Percentiles rank a stretch among this genome's conserved stretches.
Conservation (phyloP, 2,329 filamentous ascomycete species). For the Hypoxylon sp. region DNA sequence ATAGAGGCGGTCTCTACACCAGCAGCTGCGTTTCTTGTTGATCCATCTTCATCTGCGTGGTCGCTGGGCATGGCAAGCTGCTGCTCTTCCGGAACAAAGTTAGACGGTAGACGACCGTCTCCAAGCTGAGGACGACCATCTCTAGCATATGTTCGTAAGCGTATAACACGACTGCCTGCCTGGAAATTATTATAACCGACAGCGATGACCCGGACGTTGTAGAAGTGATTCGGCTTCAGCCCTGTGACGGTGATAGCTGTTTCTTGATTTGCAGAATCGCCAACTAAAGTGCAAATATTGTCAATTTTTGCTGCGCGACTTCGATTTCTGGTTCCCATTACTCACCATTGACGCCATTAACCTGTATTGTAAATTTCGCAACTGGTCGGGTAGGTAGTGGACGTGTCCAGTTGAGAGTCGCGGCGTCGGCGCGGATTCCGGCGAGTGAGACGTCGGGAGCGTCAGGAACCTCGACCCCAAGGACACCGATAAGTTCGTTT, state of each 20-base stretch:
- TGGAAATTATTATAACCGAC: constrained; percentile 94
- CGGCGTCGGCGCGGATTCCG: constrained; percentile 87
- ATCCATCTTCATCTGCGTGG: constrained; percentile 65
- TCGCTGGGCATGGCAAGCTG: constrained; percentile 59
- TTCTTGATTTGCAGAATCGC: constrained; percentile 84
- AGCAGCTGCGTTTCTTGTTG: constrained; percentile 65
- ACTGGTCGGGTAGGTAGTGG: constrained; percentile 76
- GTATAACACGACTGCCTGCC: constrained; percentile 86
- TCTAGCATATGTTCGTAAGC: constrained; percentile 80
- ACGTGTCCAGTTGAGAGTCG: constrained; percentile 91
- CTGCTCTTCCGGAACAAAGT: constrained; percentile 68
- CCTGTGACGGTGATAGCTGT: constrained; percentile 93
- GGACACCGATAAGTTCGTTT: constrained; percentile 88
- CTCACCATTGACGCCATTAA: constrained; percentile 92
- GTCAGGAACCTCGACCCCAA: constrained; percentile 94
- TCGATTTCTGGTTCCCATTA: constrained; percentile 27
- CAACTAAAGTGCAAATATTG: constrained; percentile 69
- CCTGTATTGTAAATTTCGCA: constrained; percentile 89
- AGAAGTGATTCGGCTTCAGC: constrained; percentile 87
- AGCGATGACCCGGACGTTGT: constrained; percentile 93
- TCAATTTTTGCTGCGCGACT: constrained; percentile 35
- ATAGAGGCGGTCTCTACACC: constrained; percentile 73
- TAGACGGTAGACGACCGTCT: constrained; percentile 69
- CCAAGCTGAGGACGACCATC: constrained; percentile 75
- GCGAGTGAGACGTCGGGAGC: constrained; percentile 91